Percentiles rank a stretch among this genome's conserved stretches.
Conservation (phyloP, 805 yeast species). For the Brettanomyces naardenensis region DNA sequence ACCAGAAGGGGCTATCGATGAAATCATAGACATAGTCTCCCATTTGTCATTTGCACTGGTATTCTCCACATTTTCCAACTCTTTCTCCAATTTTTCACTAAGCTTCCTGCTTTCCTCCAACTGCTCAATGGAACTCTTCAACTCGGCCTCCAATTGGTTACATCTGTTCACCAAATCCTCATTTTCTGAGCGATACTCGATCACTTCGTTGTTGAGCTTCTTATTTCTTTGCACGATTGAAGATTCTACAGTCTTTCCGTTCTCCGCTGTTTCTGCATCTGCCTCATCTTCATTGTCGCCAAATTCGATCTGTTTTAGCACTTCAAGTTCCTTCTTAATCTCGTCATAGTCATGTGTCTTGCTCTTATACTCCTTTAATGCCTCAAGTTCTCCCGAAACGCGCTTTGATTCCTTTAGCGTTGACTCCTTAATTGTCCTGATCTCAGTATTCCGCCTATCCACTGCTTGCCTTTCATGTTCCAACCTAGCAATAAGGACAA, state of each 20-base stretch:
- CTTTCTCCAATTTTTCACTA: slow-evolving; percentile 65
- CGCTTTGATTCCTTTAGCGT: slow-evolving; percentile 39
- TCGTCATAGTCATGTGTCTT: slow-evolving; percentile 69
- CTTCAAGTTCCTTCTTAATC: slow-evolving; percentile 64
- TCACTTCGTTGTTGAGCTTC: slow-evolving; percentile 61
- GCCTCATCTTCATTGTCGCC: slow-evolving; percentile 33
- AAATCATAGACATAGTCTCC: slow-evolving; percentile 61
- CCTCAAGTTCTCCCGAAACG: slow-evolving; percentile 40
- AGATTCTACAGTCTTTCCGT: slow-evolving; percentile 35
- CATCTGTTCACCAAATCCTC: slow-evolving; percentile 36
- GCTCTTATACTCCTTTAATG: slow-evolving; percentile 40
- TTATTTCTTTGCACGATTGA: slow-evolving; percentile 60
- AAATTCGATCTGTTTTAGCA: slow-evolving; percentile 69
- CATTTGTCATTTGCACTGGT: slow-evolving; percentile 32
- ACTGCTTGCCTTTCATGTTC: slow-evolving; percentile 37
- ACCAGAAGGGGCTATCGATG: slow-evolving; percentile 36
- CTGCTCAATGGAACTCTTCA: slow-evolving; percentile 29
- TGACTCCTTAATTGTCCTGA: slow-evolving; percentile 26
- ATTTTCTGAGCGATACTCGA: slow-evolving; percentile 54
- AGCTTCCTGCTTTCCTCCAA: slow-evolving; percentile 34
- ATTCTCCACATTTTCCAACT: slow-evolving; percentile 53
- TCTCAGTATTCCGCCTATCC: slow-evolving; percentile 17
- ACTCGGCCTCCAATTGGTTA: slow-evolving; percentile 29
- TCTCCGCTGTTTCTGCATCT: slow-evolving; percentile 23
- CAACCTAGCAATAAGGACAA: slow-evolving; percentile 47